Evolutionary conservation across 257 asterid species (phyloP).

Genomic region (Solanum appendiculatum): DNA sequence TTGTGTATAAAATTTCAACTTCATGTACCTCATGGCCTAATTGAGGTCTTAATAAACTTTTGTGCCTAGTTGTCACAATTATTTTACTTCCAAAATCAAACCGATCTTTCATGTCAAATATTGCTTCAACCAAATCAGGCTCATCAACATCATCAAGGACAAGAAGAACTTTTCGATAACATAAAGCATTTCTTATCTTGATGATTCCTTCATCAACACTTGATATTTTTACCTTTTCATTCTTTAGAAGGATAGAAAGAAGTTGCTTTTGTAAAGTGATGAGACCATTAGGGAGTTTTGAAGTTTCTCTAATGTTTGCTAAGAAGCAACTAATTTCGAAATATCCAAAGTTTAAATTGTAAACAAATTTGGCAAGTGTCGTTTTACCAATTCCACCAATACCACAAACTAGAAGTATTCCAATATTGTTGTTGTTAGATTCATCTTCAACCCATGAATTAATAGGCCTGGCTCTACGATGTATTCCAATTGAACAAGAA

Average conservation of each 20-base stretch:
- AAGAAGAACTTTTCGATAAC: background rate
- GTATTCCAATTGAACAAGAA: background rate
- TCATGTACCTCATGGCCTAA: background rate
- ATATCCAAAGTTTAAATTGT: background rate
- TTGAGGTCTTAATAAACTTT: background rate
- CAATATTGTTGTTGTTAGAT: background rate
- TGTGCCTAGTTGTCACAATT: background rate
- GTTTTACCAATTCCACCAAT: constrained; percentile 15
- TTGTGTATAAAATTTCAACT: background rate
- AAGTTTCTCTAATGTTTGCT: constrained; percentile 7
- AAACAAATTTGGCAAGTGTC: constrained; percentile 14
- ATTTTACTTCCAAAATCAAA: constrained; percentile 7
- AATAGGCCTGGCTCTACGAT: background rate
- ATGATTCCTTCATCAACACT: constrained; percentile 8
- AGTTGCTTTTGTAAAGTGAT: constrained; percentile 3
- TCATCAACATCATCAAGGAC: constrained; percentile 18
- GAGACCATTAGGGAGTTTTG: constrained; percentile 1
- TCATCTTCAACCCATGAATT: constrained; percentile 5
- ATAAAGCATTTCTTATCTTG: background rate
- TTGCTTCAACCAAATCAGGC: constrained; percentile 2
- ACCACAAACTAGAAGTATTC: background rate
- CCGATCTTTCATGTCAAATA: constrained; percentile 4
- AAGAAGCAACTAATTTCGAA: constrained; percentile 11
- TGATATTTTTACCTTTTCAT: background rate
- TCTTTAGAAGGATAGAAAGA: constrained; percentile 1